Conservation (phyloP, 345 rosid species). For the Carallia brachiata region DNA sequence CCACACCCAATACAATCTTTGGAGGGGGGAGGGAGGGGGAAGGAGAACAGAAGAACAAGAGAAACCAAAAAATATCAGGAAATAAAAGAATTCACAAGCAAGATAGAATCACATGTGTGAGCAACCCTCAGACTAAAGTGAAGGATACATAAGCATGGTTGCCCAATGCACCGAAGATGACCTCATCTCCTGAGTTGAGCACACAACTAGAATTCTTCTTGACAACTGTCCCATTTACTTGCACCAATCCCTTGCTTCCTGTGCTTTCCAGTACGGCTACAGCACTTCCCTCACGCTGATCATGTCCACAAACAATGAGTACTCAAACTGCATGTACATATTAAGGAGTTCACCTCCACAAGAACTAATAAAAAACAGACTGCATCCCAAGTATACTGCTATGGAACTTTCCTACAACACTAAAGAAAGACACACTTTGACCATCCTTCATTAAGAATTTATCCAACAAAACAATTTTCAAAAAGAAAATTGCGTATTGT, state of each 20-base stretch:
- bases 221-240: conserved; percentile 56
- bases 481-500: neutral
- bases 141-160: conserved; percentile 89
- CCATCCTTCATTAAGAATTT: neutral
- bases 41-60: neutral
- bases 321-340: conserved; percentile 58
- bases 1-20: conserved; percentile 7
- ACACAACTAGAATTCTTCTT: conserved; percentile 38
- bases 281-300: conserved; percentile 64
- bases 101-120: neutral
- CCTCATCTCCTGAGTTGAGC: conserved; percentile 79
- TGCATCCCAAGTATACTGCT: neutral
- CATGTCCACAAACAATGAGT: conserved; percentile 75
- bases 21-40: neutral
- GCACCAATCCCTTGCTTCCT: conserved; percentile 69
- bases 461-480: neutral
- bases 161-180: conserved; percentile 56
- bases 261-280: conserved; percentile 64
- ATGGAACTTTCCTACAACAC: neutral
- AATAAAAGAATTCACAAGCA: conserved; percentile 7
- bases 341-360: conserved; percentile 55
- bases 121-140: conserved; percentile 10
- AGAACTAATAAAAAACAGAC: conserved; percentile 19
- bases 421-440: neutral
- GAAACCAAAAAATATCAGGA: conserved; percentile 9